Evolutionary conservation across 345 rosid genomes (phyloP).

Genomic region (Clarkia xantiana): DNA sequence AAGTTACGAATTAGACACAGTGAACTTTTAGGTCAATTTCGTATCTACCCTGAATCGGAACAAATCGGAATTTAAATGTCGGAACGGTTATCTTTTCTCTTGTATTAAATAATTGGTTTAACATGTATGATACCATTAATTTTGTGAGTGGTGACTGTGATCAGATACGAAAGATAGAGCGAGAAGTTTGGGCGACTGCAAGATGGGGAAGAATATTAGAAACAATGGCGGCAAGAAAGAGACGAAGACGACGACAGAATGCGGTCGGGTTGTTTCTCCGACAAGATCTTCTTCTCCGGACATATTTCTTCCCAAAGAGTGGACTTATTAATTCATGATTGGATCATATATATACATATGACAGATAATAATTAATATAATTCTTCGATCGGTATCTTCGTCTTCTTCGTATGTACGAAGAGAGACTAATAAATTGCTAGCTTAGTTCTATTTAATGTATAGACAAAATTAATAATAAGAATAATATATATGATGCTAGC

Average conservation of each 20-base stretch:
- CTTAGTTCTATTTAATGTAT: no score
- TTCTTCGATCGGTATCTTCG: no score
- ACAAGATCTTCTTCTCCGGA: conserved; percentile 37
- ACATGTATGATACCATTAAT: neutral
- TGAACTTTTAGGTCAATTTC: no score
- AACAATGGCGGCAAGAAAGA: conserved; percentile 9
- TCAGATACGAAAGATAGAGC: conserved; percentile 12
- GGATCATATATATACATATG: no score
- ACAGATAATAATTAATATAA: no score
- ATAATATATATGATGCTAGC: no score
- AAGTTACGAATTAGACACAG: no score
- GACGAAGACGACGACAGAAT: conserved; percentile 15
- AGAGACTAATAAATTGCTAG: no score
- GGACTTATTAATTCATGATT: conserved; percentile 33
- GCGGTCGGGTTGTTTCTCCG: conserved; percentile 10
- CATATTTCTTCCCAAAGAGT: conserved; percentile 61
- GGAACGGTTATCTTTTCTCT: neutral
- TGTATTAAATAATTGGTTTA: neutral
- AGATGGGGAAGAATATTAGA: conserved; percentile 11
- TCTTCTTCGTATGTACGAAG: no score
- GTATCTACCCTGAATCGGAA: no score
- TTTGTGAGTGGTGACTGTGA: neutral
- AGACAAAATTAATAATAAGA: no score
- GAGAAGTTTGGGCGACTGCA: conserved; percentile 11
- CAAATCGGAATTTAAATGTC: no score